Conservation (phyloP, 257 asterid species). For the Jasminum sambac region DNA sequence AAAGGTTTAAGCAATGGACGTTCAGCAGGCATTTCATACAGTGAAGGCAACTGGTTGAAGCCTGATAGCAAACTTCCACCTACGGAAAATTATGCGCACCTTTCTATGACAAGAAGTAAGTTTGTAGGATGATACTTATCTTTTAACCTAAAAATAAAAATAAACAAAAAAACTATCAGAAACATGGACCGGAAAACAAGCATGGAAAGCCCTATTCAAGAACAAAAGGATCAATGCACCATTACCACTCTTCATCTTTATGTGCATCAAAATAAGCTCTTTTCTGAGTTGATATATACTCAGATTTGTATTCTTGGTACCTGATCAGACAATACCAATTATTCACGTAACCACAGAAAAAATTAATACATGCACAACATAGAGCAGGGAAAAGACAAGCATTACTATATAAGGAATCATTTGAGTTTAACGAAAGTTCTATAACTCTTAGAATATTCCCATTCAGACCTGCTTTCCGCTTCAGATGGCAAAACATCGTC, state of each 20-base stretch:
- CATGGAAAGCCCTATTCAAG: constrained; percentile 11
- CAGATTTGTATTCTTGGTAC: constrained; percentile 92
- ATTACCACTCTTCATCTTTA: constrained; percentile 96
- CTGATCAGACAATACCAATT: constrained; percentile 36
- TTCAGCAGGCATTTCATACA: background rate
- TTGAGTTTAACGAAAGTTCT: constrained; percentile 21
- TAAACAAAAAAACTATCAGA: constrained; percentile 22
- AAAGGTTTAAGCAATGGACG: background rate
- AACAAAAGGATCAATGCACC: constrained; percentile 45
- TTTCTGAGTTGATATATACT: constrained; percentile 84
- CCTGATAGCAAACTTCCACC: constrained; percentile 6
- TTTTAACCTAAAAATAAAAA: constrained; percentile 67
- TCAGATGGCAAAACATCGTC: constrained; percentile 95
- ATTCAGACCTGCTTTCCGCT: constrained; percentile 89
- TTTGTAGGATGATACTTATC: constrained; percentile 96
- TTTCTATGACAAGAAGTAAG: constrained; percentile 79
- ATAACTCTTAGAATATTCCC: constrained; percentile 16
- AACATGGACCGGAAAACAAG: constrained; percentile 6
- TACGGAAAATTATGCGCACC: constrained; percentile 42
- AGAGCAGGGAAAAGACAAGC: constrained; percentile 1
- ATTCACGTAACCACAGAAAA: constrained; percentile 21
- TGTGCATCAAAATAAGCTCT: constrained; percentile 77
- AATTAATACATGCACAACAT: constrained; percentile 18
- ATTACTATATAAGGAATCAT: constrained; percentile 16
- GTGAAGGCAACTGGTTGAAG: constrained; percentile 1